Percentiles rank a stretch among this genome's conserved stretches.
Conservation (phyloP, 2,329 filamentous ascomycete genomes). For the Phyllosticta citrichinensis region DNA sequence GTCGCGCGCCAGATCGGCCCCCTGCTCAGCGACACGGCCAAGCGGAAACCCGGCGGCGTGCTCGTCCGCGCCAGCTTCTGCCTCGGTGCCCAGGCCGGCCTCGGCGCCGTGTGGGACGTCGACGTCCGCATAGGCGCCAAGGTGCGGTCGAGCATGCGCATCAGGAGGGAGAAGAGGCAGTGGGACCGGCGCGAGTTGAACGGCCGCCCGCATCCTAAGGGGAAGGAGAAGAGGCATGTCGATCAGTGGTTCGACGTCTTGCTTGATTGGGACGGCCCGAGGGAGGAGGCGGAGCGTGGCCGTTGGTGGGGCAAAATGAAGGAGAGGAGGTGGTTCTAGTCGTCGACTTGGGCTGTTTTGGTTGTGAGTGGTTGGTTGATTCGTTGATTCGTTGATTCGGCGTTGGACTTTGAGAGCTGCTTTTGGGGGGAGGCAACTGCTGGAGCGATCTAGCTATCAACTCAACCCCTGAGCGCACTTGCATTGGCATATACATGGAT, state of each 20-base stretch:
- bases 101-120: constrained; percentile 35
- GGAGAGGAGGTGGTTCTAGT: constrained; percentile 34
- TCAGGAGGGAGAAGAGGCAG: not conserved
- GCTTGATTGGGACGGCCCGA: constrained; percentile 32
- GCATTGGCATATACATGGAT: too few species aligned
- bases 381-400: too few species aligned
- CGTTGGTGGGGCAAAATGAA: constrained; percentile 34
- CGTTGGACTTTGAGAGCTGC: too few species aligned
- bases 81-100: constrained; percentile 24
- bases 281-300: constrained; percentile 33
- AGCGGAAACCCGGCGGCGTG: constrained; percentile 30
- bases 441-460: too few species aligned
- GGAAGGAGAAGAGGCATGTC: not conserved
- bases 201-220: not conserved
- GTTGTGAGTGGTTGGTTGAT: too few species aligned
- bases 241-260: constrained; percentile 22
- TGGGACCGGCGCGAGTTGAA: not conserved
- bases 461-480: too few species aligned
- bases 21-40: constrained; percentile 31
- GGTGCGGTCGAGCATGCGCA: constrained; percentile 5
- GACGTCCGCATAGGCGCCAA: constrained; percentile 30
- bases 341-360: too few species aligned
- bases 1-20: constrained; percentile 32
- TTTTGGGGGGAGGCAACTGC: too few species aligned
- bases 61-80: constrained; percentile 37